Conservation (phyloP, 306 rosid species). For the Malus asiatica region DNA sequence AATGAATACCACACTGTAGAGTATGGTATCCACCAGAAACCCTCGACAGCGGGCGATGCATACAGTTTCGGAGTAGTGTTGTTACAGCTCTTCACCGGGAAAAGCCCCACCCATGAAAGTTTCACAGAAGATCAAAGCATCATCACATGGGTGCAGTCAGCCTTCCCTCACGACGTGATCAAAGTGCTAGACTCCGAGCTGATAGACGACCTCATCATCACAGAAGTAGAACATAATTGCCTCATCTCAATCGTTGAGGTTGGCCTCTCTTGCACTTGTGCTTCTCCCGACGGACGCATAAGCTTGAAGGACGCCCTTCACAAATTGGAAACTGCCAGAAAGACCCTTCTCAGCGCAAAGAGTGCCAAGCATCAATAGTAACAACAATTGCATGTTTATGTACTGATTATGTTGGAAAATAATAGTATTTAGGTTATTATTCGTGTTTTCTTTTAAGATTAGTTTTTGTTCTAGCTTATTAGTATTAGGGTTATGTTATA, state of each 20-base stretch:
- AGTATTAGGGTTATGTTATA: too few species aligned
- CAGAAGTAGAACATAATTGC: constrained; percentile 19
- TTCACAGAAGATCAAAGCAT: constrained; percentile 44
- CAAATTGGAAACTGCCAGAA: constrained; percentile 34
- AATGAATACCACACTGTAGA: constrained; percentile 28
- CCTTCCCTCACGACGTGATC: constrained; percentile 23
- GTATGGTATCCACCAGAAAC: constrained; percentile 55
- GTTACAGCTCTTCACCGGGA: constrained; percentile 53
- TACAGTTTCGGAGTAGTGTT: constrained; percentile 66
- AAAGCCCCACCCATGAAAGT: constrained; percentile 46
- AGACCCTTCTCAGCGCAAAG: constrained; percentile 19
- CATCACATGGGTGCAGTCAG: constrained; percentile 46
- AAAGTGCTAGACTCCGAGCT: constrained; percentile 42
- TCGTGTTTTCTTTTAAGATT: too few species aligned
- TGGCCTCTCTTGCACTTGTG: constrained; percentile 44
- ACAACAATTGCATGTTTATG: background rate
- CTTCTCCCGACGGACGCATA: constrained; percentile 42
- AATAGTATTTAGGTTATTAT: too few species aligned
- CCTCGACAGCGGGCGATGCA: constrained; percentile 62
- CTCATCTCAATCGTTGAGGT: constrained; percentile 31
- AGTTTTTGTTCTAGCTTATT: too few species aligned
- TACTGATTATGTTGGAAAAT: background rate
- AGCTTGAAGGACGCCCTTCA: constrained; percentile 38
- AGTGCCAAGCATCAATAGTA: background rate
- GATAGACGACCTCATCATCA: background rate